A percentile compares a stretch with the other conserved stretches of the same genome.
phyloP scores from a whole-genome alignment of 2,329 filamentous ascomycete species.

The Pestalotiopsis fici region DNA sequence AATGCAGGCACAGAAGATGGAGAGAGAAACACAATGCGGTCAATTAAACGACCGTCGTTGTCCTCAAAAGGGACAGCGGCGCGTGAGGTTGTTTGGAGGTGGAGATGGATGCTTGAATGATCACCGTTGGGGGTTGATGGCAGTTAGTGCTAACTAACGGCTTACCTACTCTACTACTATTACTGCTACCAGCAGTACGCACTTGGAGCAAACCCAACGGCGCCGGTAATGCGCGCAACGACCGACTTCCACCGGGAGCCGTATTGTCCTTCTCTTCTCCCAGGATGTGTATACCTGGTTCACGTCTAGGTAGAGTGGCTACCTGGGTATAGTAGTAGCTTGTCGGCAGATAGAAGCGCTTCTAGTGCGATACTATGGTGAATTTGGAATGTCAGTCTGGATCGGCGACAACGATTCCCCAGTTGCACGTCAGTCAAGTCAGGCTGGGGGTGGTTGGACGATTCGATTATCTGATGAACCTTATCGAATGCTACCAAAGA shows the following conservation, averaged over 20 bases:
- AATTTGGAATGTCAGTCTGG: neutral
- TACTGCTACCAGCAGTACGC: neutral
- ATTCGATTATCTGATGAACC: conserved; percentile 5
- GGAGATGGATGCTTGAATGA: neutral
- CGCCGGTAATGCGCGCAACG: neutral
- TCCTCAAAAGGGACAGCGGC: neutral
- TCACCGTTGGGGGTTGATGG: neutral
- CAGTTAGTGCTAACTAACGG: too few species aligned
- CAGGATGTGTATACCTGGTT: neutral
- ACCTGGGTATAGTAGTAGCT: neutral
- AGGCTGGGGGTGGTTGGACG: neutral
- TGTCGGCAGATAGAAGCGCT: neutral
- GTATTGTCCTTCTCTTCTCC: too few species aligned
- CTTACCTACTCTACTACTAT: too few species aligned
- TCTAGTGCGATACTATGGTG: neutral
- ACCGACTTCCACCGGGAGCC: neutral
- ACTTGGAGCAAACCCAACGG: neutral
- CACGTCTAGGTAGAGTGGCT: neutral
- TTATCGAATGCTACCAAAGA: conserved; percentile 5
- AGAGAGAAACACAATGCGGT: neutral
- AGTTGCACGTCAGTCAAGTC: neutral
- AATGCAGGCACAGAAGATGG: neutral
- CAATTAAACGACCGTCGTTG: neutral
- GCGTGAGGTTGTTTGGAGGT: neutral
- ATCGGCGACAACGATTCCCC: neutral